phyloP scores from a whole-genome alignment of 495 filamentous ascomycete species.

The Chaetomidium leptoderma region DNA sequence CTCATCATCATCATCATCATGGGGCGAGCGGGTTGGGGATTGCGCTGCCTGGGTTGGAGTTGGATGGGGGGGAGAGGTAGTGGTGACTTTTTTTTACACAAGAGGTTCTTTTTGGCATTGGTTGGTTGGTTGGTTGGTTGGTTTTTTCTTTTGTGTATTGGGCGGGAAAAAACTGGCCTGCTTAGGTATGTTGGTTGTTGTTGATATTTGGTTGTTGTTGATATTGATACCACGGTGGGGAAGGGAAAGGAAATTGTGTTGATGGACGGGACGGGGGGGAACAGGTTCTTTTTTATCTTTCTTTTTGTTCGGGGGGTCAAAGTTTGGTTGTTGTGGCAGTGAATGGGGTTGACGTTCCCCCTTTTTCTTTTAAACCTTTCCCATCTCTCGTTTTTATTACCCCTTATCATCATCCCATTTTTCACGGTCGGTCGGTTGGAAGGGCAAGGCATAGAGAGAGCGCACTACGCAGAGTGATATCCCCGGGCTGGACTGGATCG shows the following conservation, averaged over 20 bases:
- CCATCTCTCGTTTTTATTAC: background rate
- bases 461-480: slow-evolving; percentile 5
- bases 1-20: background rate
- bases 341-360: background rate
- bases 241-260: too few relatives aligned
- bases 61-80: background rate
- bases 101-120: background rate
- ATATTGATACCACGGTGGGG: too few relatives aligned
- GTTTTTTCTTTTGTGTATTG: too few relatives aligned
- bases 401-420: background rate
- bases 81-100: background rate
- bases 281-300: too few relatives aligned
- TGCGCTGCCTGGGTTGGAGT: background rate
- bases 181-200: too few relatives aligned
- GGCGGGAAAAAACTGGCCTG: too few relatives aligned
- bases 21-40: background rate
- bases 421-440: background rate
- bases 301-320: background rate
- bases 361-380: background rate
- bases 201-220: too few relatives aligned
- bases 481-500: background rate
- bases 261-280: too few relatives aligned
- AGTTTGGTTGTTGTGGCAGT: background rate
- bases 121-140: background rate
- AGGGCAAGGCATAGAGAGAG: slow-evolving; percentile 15